Evolutionary conservation across 345 rosid genomes (phyloP).

Genomic region (Stellera chamaejasme): DNA sequence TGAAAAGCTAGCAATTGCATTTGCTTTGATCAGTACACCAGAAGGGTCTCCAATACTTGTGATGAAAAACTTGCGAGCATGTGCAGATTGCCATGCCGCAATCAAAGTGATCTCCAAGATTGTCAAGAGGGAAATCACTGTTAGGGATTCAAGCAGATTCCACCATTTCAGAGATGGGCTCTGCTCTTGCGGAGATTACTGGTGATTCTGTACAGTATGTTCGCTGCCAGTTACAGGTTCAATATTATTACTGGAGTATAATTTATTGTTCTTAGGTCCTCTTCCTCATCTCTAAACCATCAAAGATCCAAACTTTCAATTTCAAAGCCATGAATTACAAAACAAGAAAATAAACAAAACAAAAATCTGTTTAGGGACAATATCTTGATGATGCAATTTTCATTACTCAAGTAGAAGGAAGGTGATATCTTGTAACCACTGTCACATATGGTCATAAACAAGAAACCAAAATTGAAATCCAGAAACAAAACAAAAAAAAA

Average conservation of each 20-base stretch:
- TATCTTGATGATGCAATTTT: background rate
- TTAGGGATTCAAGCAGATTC: conserved; percentile 85
- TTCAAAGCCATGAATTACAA: too few relatives aligned
- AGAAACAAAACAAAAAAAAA: background rate
- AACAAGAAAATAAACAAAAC: background rate
- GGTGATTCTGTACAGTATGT: conserved; percentile 27
- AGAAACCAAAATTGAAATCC: background rate
- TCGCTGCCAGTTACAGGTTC: too few relatives aligned
- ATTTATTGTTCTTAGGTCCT: too few relatives aligned
- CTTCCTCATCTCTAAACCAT: too few relatives aligned
- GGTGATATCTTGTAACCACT: background rate
- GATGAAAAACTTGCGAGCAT: conserved; percentile 82
- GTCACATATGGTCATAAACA: background rate
- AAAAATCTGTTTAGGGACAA: background rate
- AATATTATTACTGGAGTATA: too few relatives aligned
- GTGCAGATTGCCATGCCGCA: conserved; percentile 80
- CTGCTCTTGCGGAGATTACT: conserved; percentile 79
- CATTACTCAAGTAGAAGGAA: background rate
- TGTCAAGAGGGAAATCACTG: conserved; percentile 63
- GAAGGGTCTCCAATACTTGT: conserved; percentile 65
- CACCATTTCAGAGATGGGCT: conserved; percentile 71
- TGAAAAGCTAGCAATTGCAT: conserved; percentile 77
- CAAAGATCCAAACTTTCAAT: too few relatives aligned
- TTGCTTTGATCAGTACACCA: conserved; percentile 70
- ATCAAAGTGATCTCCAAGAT: conserved; percentile 79